These are phyloP conservation scores for Syzygium malaccense DNA, from an alignment of 441 rosid species.

Conservation along the genomic window DNA sequence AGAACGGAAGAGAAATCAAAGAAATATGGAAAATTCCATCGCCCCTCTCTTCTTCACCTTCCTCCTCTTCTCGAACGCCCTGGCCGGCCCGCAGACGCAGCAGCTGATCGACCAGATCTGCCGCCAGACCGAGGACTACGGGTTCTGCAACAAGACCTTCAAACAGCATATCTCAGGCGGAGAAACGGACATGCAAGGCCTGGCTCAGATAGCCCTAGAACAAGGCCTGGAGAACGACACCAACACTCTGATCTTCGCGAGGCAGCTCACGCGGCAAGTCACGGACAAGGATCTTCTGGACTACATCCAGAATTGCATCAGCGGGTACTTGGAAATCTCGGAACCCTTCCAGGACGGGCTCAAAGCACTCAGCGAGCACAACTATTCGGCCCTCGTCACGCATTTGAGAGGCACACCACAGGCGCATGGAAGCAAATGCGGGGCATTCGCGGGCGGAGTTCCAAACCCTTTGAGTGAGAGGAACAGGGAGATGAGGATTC, in stretches of 20 bases:
- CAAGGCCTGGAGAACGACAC: background rate
- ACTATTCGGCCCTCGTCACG: background rate
- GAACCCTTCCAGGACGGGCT: background rate
- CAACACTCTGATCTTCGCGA: background rate
- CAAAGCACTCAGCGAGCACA: background rate
- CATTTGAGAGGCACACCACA: background rate
- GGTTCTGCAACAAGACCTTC: slow-evolving; percentile 3
- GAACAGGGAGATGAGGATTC: slow-evolving; percentile 3
- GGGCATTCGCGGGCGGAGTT: background rate
- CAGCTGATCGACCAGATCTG: background rate
- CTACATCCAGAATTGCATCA: background rate
- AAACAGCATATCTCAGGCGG: background rate
- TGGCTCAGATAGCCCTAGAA: background rate
- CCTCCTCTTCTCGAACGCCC: background rate
- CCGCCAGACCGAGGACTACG: background rate
- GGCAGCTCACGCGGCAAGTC: background rate
- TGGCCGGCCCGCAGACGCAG: background rate
- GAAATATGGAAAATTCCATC: background rate
- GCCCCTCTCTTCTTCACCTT: background rate
- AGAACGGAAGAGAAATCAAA: background rate
- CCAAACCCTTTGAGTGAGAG: background rate
- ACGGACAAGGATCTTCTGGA: background rate
- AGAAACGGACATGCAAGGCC: background rate
- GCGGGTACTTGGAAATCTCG: background rate
- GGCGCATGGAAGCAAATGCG: background rate